Evolutionary conservation across 2,329 filamentous ascomycete species (phyloP).

Genomic region (Talaromyces marneffei): DNA sequence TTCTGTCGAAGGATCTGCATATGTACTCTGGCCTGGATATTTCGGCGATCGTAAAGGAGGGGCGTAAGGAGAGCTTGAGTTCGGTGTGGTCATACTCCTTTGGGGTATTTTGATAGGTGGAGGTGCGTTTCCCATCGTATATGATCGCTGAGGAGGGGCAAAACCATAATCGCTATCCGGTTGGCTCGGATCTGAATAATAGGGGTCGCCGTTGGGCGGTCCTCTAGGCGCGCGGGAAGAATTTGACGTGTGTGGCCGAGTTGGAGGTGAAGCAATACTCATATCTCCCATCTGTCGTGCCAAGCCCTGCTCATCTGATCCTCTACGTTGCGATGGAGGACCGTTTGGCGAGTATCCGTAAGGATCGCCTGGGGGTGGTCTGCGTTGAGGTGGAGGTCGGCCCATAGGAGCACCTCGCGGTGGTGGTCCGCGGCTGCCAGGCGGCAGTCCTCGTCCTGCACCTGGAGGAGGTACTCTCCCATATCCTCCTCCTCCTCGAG

Average conservation of each 20-base stretch:
- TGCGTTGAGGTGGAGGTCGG: slow-evolving; percentile 27
- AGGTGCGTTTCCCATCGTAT: slow-evolving; percentile 24
- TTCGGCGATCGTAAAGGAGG: slow-evolving; percentile 19
- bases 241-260: slow-evolving; percentile 37
- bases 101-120: slow-evolving; percentile 26
- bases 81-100: slow-evolving; percentile 36
- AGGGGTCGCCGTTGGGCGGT: slow-evolving; percentile 19
- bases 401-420: slow-evolving; percentile 15
- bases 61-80: slow-evolving; percentile 16
- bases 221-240: slow-evolving; percentile 28
- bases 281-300: slow-evolving; percentile 38
- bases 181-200: neutral
- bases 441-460: slow-evolving; percentile 11
- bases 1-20: slow-evolving; percentile 24
- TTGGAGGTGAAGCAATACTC: slow-evolving; percentile 27
- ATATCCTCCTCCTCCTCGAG: slow-evolving; percentile 1
- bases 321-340: slow-evolving; percentile 30
- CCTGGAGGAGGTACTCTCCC: slow-evolving; percentile 9
- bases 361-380: slow-evolving; percentile 31
- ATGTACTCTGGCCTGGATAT: slow-evolving; percentile 33
- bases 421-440: slow-evolving; percentile 13
- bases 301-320: slow-evolving; percentile 27
- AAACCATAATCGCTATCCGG: slow-evolving; percentile 8
- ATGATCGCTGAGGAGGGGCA: slow-evolving; percentile 21
- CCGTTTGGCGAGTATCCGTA: slow-evolving; percentile 19